Base-by-base conservation (phyloP, 1,284 basidiomycete species). In the Ceratobasidium theobromae region DNA sequence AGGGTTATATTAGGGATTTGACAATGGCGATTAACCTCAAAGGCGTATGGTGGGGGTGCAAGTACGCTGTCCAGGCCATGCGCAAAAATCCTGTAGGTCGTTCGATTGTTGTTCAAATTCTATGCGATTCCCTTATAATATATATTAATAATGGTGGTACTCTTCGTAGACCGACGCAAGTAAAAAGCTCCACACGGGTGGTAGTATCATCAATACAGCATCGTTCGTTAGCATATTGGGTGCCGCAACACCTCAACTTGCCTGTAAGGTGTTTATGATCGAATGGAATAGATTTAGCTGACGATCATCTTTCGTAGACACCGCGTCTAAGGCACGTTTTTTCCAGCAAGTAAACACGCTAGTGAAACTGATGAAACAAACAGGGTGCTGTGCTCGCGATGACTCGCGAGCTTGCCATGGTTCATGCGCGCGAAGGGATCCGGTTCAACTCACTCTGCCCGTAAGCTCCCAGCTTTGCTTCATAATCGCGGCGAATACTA, bases 11-110 rank as follows among this genome's bases (percentile, higher is more conserved):
- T 38, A 70, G 68, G 69, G 93, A 96, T 76, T 80, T 94, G 66
- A 94, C 92, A 4, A 93, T 95, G 87, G 82, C 86, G 69, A 89
- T 98, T 80, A 98, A 98, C 77, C 86, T 96, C 75, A 98, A 98
- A 78, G 95, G 95, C 65, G 96, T 98, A 67, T 98, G 95, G 95
- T 98, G 89, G 87, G 95, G 96, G 49, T 95, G 91, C 83, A 97
- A 98, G 78, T 89, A 98, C 75, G 95, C 94, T 5, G 95, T 98
- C 74, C 81, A 89, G 64, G 96, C 95, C 25, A 98, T 98, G 95
- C 87, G 93, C 69, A 79, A 92, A 70, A 98, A 98, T 78, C 85
- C 91, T 12, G 57, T 60, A 45, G 4, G 57, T 38, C 43, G 16
- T 60, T 35, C 21, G 30, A 25, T 41, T 54, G 35, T 8, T 40